phyloP scores from a whole-genome alignment of 2,329 filamentous ascomycete species.

The Fusarium hainanense region DNA sequence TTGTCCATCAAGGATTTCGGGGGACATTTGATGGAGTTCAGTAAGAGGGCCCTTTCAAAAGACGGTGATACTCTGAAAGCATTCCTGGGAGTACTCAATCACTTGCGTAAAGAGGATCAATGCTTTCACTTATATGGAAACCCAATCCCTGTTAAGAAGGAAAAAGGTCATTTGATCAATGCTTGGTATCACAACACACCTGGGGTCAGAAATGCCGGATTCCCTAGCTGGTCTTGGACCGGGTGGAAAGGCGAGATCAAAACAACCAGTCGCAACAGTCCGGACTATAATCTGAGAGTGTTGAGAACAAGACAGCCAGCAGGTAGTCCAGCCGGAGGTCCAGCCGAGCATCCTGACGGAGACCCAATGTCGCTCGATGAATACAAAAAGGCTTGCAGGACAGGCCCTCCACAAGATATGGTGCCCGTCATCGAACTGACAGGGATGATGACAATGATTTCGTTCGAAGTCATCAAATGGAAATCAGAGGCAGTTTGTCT shows the following conservation, averaged over 20 bases:
- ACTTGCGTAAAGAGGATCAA: fast-evolving
- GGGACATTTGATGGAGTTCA: too few species aligned
- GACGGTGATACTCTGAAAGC: neutral
- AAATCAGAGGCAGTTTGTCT: fast-evolving
- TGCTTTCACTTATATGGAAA: neutral
- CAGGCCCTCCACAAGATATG: fast-evolving
- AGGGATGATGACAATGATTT: fast-evolving
- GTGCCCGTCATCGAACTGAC: neutral
- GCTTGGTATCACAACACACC: neutral
- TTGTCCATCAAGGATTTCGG: too few species aligned
- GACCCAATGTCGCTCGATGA: neutral
- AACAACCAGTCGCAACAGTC: fast-evolving
- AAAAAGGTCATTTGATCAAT: fast-evolving
- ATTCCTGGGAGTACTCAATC: neutral
- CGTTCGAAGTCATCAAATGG: neutral
- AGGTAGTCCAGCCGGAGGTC: too few species aligned
- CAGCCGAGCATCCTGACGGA: too few species aligned
- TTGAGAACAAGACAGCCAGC: too few species aligned
- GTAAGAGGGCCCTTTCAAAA: fast-evolving
- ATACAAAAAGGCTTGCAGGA: fast-evolving
- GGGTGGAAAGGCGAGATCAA: neutral
- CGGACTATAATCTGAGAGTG: too few species aligned
- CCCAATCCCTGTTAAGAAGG: fast-evolving
- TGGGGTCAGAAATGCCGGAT: fast-evolving
- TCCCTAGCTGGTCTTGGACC: neutral